Evolutionary conservation across 768 basidiomycete species (phyloP), one percentile per base, ranked within the genome.

Genomic region (Boletellus sp.): DNA sequence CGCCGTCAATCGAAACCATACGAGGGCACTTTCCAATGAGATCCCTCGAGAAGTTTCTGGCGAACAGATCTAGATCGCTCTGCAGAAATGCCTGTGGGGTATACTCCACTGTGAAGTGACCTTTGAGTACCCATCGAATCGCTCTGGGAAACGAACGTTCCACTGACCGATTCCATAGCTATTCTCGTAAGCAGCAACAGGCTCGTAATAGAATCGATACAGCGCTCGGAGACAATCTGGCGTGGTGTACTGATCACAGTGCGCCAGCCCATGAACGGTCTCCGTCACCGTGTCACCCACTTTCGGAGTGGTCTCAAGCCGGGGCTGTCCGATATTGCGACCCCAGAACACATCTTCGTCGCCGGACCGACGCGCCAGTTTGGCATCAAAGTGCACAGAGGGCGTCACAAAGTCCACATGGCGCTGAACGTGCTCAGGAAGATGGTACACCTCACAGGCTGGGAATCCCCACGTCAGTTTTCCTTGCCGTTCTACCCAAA

Each of bases 381-480:
- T 55, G 11, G 48, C 28, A 37, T 65, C 62, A 38, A 73, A 73
- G 51, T 72, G 64, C 4, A 73, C 63, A 5, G 71, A 63, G 9
- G 70, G 70, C 4, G 55, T 62, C 35, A 72, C 61, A 41, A 73
- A 59, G 26, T 72, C 71, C 19, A 73, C 55, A 34, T 73, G 70
- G 2, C 57, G 45, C 11, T 47, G 54, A 20, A 72, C 47, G 20
- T 68, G 53, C 26, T 60, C 54, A 0, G 70, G 71, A 24, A 72
- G 58, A 35, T 67, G 59, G 43, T 68, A 72, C 20, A 55, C 56
- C 20, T 67, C 61, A 34, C 70, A 73, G 8, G 54, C 69, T 69
- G 20, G 17, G 12, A 4, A 36, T 42, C 5, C 7, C 26, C 31
- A 26, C 24, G 35, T 52, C 23, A 60, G 42, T 1, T 19, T 5